Evolutionary conservation across 2,329 filamentous ascomycete species (phyloP).

Genomic region (Rugonectria rugulosa): DNA sequence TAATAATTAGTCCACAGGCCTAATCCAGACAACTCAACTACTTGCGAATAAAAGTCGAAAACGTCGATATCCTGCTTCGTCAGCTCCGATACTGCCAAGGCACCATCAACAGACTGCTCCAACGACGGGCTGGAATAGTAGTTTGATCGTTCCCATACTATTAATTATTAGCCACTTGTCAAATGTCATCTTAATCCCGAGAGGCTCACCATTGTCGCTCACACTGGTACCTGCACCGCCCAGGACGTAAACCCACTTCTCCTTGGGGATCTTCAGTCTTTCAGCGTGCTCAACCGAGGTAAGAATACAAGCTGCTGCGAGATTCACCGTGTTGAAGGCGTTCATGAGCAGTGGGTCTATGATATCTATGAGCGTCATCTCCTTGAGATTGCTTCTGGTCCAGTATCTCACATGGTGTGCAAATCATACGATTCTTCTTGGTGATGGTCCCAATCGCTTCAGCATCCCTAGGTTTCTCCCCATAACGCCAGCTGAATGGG

Average conservation of each 20-base stretch:
- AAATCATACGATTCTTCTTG: constrained; percentile 71
- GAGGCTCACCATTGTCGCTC: constrained; percentile 54
- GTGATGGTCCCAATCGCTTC: constrained; percentile 61
- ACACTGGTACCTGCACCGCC: constrained; percentile 70
- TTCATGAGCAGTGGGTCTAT: constrained; percentile 74
- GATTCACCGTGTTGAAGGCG: constrained; percentile 73
- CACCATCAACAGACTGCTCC: constrained; percentile 62
- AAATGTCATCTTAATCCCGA: accelerated
- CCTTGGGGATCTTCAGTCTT: constrained; percentile 60
- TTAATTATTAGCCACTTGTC: accelerated
- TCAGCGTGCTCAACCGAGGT: constrained; percentile 64
- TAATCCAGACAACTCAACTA: neutral
- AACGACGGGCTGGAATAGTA: constrained; percentile 67
- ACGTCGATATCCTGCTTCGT: constrained; percentile 62
- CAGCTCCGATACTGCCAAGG: constrained; percentile 56
- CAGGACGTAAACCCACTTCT: constrained; percentile 69
- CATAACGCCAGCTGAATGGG: constrained; percentile 65
- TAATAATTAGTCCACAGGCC: accelerated
- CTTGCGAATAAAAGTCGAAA: constrained; percentile 69
- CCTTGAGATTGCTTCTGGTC: neutral
- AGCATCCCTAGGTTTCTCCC: constrained; percentile 52
- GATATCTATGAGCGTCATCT: accelerated
- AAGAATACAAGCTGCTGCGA: constrained; percentile 66
- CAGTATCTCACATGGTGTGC: constrained; percentile 64
- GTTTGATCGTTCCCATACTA: constrained; percentile 69